phyloP scores from a whole-genome alignment of 1,139 yeast species.

The Waltiozyma sp. region DNA sequence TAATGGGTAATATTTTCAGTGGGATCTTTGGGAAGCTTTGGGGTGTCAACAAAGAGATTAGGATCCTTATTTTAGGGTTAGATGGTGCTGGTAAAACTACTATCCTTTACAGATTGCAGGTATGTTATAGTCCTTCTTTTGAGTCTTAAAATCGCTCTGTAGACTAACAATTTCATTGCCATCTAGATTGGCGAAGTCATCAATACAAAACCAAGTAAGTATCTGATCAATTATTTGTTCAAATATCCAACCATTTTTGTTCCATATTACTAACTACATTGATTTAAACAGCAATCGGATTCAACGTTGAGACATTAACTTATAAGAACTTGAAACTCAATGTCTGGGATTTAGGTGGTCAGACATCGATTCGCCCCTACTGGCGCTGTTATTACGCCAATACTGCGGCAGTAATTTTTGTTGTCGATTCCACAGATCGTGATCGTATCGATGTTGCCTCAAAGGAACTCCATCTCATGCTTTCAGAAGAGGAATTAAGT shows the following conservation, averaged over 20 bases:
- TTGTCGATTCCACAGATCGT: slow-evolving; percentile 92
- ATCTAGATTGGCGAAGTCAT: slow-evolving; percentile 72
- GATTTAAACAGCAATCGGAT: slow-evolving; percentile 54
- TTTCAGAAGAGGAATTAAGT: slow-evolving; percentile 81
- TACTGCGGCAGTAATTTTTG: slow-evolving; percentile 93
- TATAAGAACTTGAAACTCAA: slow-evolving; percentile 87
- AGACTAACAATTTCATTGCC: not conserved
- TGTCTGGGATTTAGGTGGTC: slow-evolving; percentile 92
- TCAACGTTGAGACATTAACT: slow-evolving; percentile 87
- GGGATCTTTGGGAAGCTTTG: slow-evolving; percentile 77
- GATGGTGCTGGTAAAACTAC: slow-evolving; percentile 99
- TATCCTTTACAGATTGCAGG: slow-evolving; percentile 77
- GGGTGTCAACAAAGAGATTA: slow-evolving; percentile 84
- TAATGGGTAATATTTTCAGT: slow-evolving; percentile 81
- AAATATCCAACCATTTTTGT: no score
- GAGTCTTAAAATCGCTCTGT: not conserved
- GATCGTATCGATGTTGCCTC: slow-evolving; percentile 84
- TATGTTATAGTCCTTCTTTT: slow-evolving; percentile 9
- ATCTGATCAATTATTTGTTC: not conserved
- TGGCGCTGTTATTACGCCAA: slow-evolving; percentile 97
- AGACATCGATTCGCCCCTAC: slow-evolving; percentile 91
- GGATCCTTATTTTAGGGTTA: slow-evolving; percentile 83
- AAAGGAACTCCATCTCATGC: slow-evolving; percentile 84
- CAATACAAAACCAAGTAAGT: slow-evolving; percentile 70
- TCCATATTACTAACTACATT: no score